Evolutionary conservation across 768 basidiomycete species (phyloP), one percentile per base, ranked within the genome.

Genomic region (Mycena galericulata): DNA sequence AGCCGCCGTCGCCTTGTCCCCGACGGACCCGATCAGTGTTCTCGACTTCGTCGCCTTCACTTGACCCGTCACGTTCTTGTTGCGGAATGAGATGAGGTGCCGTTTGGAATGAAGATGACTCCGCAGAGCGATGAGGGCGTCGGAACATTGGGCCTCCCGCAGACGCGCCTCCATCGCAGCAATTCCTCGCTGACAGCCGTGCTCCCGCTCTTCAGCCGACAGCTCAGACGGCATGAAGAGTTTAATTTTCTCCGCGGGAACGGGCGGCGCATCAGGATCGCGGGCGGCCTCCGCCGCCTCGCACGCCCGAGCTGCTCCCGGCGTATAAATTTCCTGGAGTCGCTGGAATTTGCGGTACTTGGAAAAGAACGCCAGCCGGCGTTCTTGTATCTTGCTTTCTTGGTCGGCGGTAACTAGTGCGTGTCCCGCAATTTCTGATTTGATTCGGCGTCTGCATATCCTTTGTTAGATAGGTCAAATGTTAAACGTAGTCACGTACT

Each of bases 321-420:
- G 69, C 62, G 58, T 68, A 26, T 61, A 53, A 3, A 40, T 54
- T 12, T 47, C 53, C 45, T 72, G 64, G 0, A 61, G 46, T 1
- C 10, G 4, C n/a, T 66, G 46, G 45, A 72, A 73, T 9, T 18
- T 50, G 8, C 9, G 30, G 22, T 68, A 24, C 45, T 68, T 67
- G 9, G 20, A n/a, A 8, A 40, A n/a, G 4, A 69, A 20, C 4
- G 55, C 12, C 22, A 26, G 36, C 32, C 62, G 65, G 24, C 55
- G 65, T 29, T 73, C 62, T 18, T 72, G 26, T 1, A 73, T 29
- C 24, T 62, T 59, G 40, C 22, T 36, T 8, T 62, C 26, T 12
- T 43, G 46, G 29, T 54, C 57, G 4, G 60, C 62, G 20, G 70
- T 36, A 1, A 72, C 17, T 3, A 58, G 56, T 0, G 12, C 49